phyloP scores from a whole-genome alignment of 2,329 filamentous ascomycete species.

The Hysterium pulicare region DNA sequence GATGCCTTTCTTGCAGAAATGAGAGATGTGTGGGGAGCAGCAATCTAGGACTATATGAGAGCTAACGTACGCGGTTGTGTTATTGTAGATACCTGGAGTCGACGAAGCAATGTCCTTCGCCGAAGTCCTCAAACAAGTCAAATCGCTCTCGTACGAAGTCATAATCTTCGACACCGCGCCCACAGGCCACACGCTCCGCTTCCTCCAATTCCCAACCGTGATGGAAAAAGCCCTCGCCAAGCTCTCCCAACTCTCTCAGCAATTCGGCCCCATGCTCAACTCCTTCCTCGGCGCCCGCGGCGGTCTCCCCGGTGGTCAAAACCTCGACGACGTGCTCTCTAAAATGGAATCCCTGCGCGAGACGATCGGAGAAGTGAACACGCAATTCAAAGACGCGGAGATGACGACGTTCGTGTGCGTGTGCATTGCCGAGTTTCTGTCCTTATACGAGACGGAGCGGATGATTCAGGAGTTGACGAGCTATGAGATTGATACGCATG shows the following conservation, averaged over 20 bases:
- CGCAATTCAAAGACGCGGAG: slow-evolving; percentile 95
- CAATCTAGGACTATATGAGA: too few species aligned
- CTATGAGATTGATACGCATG: slow-evolving; percentile 94
- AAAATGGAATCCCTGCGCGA: slow-evolving; percentile 92
- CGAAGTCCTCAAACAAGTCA: slow-evolving; percentile 98
- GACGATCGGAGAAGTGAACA: slow-evolving; percentile 93
- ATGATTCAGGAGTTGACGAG: slow-evolving; percentile 97
- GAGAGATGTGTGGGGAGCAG: too few species aligned
- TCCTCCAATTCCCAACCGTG: slow-evolving; percentile 96
- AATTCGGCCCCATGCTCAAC: slow-evolving; percentile 95
- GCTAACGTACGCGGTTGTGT: too few species aligned
- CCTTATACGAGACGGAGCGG: slow-evolving; percentile 95
- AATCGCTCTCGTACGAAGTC: slow-evolving; percentile 96
- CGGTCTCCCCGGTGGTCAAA: slow-evolving; percentile 85
- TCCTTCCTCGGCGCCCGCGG: slow-evolving; percentile 78
- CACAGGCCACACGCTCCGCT: slow-evolving; percentile 95
- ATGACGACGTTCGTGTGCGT: slow-evolving; percentile 98
- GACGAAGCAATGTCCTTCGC: slow-evolving; percentile 99
- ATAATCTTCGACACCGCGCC: slow-evolving; percentile 99
- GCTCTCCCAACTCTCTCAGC: slow-evolving; percentile 85
- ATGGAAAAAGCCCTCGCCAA: slow-evolving; percentile 99
- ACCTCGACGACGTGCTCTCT: slow-evolving; percentile 83
- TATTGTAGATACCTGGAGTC: slow-evolving; percentile 81
- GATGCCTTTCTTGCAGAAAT: too few species aligned
- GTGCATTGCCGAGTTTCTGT: slow-evolving; percentile 95